Conservation (phyloP, 148 eudicot species). For the Rhododendron griersonianum region DNA sequence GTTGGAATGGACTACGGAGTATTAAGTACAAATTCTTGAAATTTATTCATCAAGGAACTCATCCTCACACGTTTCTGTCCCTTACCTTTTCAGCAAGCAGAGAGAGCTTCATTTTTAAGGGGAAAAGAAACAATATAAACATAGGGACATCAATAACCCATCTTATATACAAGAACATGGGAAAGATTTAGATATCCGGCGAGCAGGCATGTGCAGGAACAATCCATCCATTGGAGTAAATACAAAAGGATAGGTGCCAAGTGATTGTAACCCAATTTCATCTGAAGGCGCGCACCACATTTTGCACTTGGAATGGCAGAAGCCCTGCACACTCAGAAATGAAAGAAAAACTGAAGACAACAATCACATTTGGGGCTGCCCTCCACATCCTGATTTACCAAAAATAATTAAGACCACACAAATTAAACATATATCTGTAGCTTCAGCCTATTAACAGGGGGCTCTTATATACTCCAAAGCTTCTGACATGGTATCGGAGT, state of each 20-base stretch:
- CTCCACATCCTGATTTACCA: no score
- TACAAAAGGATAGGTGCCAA: constrained; percentile 51
- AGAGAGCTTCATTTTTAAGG: neutral
- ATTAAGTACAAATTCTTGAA: neutral
- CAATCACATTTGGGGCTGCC: neutral
- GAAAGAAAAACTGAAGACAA: neutral
- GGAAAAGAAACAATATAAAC: neutral
- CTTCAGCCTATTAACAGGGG: neutral
- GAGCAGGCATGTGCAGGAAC: constrained; percentile 53
- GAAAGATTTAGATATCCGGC: constrained; percentile 59
- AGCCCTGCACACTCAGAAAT: constrained; percentile 40
- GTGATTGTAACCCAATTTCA: constrained; percentile 64
- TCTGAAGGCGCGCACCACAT: constrained; percentile 52
- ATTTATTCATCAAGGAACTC: neutral
- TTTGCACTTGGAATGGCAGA: constrained; percentile 67
- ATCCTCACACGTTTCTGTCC: neutral
- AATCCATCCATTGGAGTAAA: constrained; percentile 67
- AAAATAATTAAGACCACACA: neutral
- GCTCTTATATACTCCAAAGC: neutral
- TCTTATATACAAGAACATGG: constrained; percentile 65
- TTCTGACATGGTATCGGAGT: neutral
- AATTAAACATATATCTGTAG: neutral
- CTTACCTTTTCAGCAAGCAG: neutral
- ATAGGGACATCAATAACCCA: constrained; percentile 13
- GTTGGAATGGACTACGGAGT: neutral